Conservation (phyloP, 768 basidiomycete genomes). For the Bullera alba region DNA sequence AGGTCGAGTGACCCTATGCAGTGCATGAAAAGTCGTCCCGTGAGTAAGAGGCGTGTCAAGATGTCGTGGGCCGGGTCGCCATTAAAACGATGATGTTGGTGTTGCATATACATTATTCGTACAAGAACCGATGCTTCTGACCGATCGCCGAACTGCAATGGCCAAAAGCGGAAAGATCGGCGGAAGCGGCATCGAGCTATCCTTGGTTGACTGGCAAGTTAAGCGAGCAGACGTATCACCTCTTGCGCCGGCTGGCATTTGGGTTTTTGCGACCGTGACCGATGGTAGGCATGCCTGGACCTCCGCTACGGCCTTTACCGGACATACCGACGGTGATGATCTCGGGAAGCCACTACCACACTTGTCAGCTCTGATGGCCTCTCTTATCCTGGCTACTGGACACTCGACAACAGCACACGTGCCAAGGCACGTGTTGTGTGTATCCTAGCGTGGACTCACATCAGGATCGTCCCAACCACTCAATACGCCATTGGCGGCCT, state of each 20-base stretch:
- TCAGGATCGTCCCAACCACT: slow-evolving; percentile 90
- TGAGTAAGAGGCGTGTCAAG: too few relatives aligned
- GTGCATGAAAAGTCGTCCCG: too few relatives aligned
- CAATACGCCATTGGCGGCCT: slow-evolving; percentile 51
- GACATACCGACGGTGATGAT: slow-evolving; percentile 43
- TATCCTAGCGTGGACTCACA: slow-evolving; percentile 31
- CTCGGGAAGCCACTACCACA: slow-evolving; percentile 42
- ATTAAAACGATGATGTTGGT: background rate
- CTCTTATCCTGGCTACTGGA: too few relatives aligned
- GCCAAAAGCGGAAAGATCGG: background rate
- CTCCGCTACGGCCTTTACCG: slow-evolving; percentile 60
- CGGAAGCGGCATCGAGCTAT: too few relatives aligned
- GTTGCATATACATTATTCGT: background rate
- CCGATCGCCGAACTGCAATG: background rate
- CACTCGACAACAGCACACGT: too few relatives aligned
- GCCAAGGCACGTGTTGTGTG: too few relatives aligned
- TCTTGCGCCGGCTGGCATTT: slow-evolving; percentile 62
- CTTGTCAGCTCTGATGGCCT: background rate
- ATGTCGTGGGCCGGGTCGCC: background rate
- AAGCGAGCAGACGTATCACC: slow-evolving; percentile 12
- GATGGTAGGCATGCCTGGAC: slow-evolving; percentile 68
- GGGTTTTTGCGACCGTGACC: slow-evolving; percentile 85
- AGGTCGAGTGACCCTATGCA: too few relatives aligned
- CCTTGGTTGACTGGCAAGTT: too few relatives aligned
- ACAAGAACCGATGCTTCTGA: background rate